Conservation (phyloP, 1,284 basidiomycete genomes). For the Cryptococcus jaspeensis region DNA sequence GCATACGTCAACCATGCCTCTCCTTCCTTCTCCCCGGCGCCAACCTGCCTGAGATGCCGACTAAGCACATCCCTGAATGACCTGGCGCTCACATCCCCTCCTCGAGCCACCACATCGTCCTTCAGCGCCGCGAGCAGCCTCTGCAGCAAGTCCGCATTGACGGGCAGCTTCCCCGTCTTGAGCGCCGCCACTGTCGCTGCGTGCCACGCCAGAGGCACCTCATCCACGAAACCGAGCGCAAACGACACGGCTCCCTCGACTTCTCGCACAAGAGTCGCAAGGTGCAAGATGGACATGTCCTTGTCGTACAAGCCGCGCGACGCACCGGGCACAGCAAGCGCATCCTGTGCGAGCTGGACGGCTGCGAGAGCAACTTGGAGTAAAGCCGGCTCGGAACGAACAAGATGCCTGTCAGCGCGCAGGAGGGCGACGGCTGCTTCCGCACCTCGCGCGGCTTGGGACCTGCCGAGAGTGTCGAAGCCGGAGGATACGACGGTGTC, state of each 20-base stretch:
- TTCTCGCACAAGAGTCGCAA: conserved; percentile 57
- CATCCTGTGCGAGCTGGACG: conserved; percentile 51
- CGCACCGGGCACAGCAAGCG: conserved; percentile 56
- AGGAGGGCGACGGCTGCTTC: conserved; percentile 63
- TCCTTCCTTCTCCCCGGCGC: conserved; percentile 63
- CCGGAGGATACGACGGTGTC: background rate
- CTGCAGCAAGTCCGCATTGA: conserved; percentile 35
- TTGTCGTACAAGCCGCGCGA: conserved; percentile 57
- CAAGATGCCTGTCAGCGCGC: conserved; percentile 61
- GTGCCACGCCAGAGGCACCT: conserved; percentile 57
- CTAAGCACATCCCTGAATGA: conserved; percentile 63
- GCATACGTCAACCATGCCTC: conserved; percentile 73
- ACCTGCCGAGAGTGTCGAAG: conserved; percentile 53
- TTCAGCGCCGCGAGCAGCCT: conserved; percentile 26
- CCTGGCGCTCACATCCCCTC: conserved; percentile 55
- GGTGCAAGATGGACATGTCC: conserved; percentile 47
- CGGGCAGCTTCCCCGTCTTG: conserved; percentile 16
- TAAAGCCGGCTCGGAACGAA: conserved; percentile 48
- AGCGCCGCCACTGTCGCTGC: conserved; percentile 52
- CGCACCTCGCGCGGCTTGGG: conserved; percentile 64
- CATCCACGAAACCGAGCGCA: conserved; percentile 58
- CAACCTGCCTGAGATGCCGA: conserved; percentile 59
- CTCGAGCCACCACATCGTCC: conserved; percentile 52
- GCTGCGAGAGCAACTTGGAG: conserved; percentile 39
- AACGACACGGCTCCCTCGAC: conserved; percentile 68